phyloP scores from a whole-genome alignment of 139 green algal genomes.

The Astrephomene gubernaculifera region DNA sequence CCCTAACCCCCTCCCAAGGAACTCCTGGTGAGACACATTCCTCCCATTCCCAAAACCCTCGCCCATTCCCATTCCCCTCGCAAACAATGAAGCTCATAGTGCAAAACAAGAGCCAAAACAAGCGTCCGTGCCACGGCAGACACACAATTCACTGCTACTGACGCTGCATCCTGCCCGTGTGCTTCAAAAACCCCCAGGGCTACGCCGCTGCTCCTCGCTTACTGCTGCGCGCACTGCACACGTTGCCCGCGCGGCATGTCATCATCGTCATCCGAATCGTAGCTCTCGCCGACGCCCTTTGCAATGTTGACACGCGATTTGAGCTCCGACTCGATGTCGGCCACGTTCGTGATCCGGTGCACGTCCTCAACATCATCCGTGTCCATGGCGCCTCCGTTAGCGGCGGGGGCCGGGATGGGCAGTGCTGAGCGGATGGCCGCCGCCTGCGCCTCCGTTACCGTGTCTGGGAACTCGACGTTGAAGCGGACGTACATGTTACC shows the following conservation, averaged over 20 bases:
- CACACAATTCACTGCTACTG: no score
- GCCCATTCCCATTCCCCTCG: no score
- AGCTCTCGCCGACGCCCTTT: constrained; percentile 60
- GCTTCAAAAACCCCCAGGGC: no score
- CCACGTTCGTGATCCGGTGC: constrained; percentile 55
- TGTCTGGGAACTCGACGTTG: constrained; percentile 89
- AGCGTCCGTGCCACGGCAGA: no score
- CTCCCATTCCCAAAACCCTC: no score
- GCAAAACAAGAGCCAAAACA: no score
- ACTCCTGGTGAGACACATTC: no score
- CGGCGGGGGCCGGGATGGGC: not conserved
- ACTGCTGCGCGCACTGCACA: constrained; percentile 98
- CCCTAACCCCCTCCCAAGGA: no score
- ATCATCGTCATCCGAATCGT: constrained; percentile 90
- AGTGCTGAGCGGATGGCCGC: constrained; percentile 8
- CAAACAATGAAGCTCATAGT: no score
- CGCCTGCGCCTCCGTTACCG: constrained; percentile 46
- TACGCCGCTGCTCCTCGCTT: constrained; percentile 5
- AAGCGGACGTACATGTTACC: constrained; percentile 96
- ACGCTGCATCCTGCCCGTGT: no score
- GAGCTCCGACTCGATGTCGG: constrained; percentile 93
- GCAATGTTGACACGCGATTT: constrained; percentile 71
- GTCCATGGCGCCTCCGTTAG: constrained; percentile 72
- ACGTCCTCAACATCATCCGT: constrained; percentile 82
- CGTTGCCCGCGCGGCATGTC: constrained; percentile 79